Evolutionary conservation across 345 rosid genomes (phyloP).

Genomic region (Clausena lansium): DNA sequence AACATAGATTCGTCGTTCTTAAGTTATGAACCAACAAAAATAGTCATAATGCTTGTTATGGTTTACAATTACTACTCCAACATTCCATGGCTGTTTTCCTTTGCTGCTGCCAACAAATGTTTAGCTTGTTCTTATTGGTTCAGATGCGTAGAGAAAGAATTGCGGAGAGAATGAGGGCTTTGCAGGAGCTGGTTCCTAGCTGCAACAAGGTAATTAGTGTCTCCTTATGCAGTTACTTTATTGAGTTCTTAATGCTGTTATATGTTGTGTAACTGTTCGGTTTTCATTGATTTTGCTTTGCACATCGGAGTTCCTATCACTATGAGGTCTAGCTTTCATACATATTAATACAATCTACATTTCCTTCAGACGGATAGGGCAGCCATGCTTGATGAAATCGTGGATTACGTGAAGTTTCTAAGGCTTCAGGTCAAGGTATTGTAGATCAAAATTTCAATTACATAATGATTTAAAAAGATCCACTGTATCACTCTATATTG

Average conservation of each 20-base stretch:
- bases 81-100: not conserved
- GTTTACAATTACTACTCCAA: not conserved
- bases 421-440: constrained; percentile 82
- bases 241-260: not conserved
- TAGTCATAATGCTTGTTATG: not conserved
- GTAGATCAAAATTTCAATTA: not conserved
- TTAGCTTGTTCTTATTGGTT: constrained; percentile 5
- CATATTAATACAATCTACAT: constrained; percentile 8
- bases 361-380: constrained; percentile 71
- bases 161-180: constrained; percentile 68
- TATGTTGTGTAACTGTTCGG: not conserved
- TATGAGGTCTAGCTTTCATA: not conserved
- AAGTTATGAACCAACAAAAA: no score
- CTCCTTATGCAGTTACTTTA: not conserved
- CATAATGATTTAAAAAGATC: not conserved
- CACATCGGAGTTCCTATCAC: not conserved
- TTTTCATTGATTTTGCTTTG: not conserved
- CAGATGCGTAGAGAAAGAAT: constrained; percentile 79
- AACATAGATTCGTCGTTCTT: not conserved
- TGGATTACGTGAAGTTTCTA: constrained; percentile 80
- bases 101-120: not conserved
- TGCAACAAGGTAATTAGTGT: constrained; percentile 54
- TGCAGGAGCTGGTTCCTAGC: constrained; percentile 78
- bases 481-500: not conserved
- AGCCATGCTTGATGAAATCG: constrained; percentile 78